Evolutionary conservation across 345 rosid species (phyloP).

Genomic region (Conringia planisiliqua): DNA sequence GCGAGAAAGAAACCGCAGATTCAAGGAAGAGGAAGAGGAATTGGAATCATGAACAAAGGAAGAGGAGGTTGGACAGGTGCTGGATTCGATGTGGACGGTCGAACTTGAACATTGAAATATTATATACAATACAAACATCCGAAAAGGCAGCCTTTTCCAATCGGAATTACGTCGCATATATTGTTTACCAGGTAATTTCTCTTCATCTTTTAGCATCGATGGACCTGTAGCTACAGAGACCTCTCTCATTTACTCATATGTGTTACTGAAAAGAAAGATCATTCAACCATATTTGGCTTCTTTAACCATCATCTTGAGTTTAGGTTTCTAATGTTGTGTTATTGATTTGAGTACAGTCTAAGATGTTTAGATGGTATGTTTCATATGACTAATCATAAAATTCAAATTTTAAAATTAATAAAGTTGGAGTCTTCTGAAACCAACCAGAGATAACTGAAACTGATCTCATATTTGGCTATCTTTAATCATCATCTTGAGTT

Average conservation of each 20-base stretch:
- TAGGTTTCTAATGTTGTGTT: neutral
- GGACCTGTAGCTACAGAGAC: constrained; percentile 5
- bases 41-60: constrained; percentile 53
- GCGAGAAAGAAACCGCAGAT: constrained; percentile 52
- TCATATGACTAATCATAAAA: neutral
- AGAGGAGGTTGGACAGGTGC: constrained; percentile 86
- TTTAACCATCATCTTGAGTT: constrained; percentile 10
- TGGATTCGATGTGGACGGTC: constrained; percentile 75
- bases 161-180: neutral
- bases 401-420: neutral
- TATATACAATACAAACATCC: neutral
- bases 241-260: constrained; percentile 11
- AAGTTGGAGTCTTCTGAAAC: neutral
- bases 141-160: neutral
- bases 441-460: constrained; percentile 2
- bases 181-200: constrained; percentile 5
- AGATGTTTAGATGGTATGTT: neutral
- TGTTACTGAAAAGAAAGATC: neutral
- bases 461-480: neutral
- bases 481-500: neutral
- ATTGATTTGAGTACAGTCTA: neutral
- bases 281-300: neutral
- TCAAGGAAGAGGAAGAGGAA: constrained; percentile 67
- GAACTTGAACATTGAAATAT: constrained; percentile 31
- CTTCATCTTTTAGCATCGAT: constrained; percentile 9